Conservation (phyloP, 768 basidiomycete species). For the Russula olivacea region DNA sequence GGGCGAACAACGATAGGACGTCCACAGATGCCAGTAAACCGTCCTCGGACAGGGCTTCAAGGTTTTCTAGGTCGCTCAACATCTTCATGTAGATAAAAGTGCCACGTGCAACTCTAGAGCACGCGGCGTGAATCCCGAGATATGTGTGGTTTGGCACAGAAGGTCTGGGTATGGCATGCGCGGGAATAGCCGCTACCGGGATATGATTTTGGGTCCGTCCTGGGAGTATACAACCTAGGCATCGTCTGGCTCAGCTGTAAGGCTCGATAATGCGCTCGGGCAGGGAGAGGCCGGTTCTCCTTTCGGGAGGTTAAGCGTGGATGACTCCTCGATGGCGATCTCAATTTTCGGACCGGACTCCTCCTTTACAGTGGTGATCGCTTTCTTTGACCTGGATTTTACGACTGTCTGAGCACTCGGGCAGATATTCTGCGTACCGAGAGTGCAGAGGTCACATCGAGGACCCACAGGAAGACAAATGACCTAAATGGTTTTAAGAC, state of each 20-base stretch:
- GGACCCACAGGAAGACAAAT: constrained; percentile 64
- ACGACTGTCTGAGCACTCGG: constrained; percentile 50
- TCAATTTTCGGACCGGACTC: constrained; percentile 36
- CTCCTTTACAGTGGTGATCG: constrained; percentile 4
- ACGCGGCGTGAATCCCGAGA: too few relatives aligned
- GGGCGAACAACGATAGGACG: too few relatives aligned
- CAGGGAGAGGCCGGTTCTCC: constrained; percentile 5
- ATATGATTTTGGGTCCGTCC: background rate
- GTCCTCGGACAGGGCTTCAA: too few relatives aligned
- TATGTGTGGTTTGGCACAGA: too few relatives aligned
- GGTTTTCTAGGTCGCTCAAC: too few relatives aligned
- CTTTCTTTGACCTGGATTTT: constrained; percentile 25
- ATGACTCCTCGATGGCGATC: constrained; percentile 35
- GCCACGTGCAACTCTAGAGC: too few relatives aligned
- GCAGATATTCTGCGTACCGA: constrained; percentile 52
- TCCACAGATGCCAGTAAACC: too few relatives aligned
- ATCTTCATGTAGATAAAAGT: too few relatives aligned
- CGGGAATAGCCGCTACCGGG: background rate
- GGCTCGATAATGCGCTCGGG: constrained; percentile 11
- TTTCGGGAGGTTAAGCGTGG: constrained; percentile 3
- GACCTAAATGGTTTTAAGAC: constrained; percentile 36
- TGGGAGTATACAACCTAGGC: background rate
- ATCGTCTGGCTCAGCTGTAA: constrained; percentile 17
- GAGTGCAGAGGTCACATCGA: constrained; percentile 55
- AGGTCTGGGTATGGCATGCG: too few relatives aligned